These are phyloP conservation scores for Picochlorum sp. DNA, from an alignment of 139 green algal species.

Conservation along the genomic window DNA sequence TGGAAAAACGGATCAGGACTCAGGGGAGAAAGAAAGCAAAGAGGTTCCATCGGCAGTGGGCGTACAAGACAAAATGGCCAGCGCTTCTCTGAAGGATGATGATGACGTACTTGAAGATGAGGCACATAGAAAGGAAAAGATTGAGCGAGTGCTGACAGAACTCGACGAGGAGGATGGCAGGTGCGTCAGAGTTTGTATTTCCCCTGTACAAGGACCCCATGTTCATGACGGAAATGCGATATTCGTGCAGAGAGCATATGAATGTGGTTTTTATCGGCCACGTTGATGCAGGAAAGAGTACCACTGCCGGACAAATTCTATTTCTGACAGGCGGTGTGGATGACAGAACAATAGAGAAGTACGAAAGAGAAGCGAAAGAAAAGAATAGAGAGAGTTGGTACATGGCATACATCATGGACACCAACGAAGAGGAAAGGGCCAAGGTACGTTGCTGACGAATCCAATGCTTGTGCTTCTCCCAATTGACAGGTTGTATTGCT, in stretches of 20 bases:
- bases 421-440: constrained; percentile 96
- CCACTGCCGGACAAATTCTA: constrained; percentile 94
- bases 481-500: background rate
- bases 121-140: no score
- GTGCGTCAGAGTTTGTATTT: no score
- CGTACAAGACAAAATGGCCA: no score
- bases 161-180: no score
- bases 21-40: background rate
- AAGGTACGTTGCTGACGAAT: constrained; percentile 47
- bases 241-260: constrained; percentile 67
- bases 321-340: constrained; percentile 89
- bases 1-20: background rate
- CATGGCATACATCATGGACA: constrained; percentile 99
- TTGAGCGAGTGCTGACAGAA: no score
- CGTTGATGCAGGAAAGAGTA: constrained; percentile 98
- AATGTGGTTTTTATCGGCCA: constrained; percentile 99
- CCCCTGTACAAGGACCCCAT: no score
- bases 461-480: background rate
- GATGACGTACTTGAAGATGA: no score
- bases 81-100: no score
- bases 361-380: constrained; percentile 98
- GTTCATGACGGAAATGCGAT: no score
- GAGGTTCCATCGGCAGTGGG: background rate
- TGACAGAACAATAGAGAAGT: constrained; percentile 98
- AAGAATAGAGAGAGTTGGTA: constrained; percentile 98